Evolutionary conservation across 176 grass and related monocot genomes (phyloP).

Genomic region (Calamus simplicifolius): DNA sequence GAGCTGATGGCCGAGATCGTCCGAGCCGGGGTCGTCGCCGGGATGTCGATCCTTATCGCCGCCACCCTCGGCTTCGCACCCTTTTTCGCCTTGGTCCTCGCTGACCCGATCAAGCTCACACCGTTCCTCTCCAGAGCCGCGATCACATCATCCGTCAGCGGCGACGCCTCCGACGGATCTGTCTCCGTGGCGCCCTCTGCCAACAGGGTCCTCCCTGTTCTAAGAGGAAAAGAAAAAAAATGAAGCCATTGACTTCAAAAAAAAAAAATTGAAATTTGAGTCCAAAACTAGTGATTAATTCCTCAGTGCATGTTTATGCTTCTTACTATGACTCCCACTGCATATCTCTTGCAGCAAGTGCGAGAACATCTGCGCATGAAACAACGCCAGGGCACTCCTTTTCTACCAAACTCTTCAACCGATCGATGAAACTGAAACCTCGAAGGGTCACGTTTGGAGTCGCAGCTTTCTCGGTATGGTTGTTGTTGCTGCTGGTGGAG

Average conservation of each 20-base stretch:
- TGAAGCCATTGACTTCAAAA: background rate
- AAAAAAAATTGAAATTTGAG: too few species aligned
- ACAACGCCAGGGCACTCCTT: slow-evolving; percentile 80
- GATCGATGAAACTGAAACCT: slow-evolving; percentile 61
- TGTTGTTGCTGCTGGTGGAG: slow-evolving; percentile 31
- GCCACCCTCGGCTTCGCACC: slow-evolving; percentile 23
- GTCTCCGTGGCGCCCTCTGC: slow-evolving; percentile 31
- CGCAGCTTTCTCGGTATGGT: slow-evolving; percentile 60
- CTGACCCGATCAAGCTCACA: slow-evolving; percentile 58
- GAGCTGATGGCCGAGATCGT: slow-evolving; percentile 21
- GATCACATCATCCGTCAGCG: slow-evolving; percentile 76
- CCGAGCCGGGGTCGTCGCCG: slow-evolving; percentile 46
- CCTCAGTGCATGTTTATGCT: too few species aligned
- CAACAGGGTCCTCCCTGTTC: slow-evolving; percentile 59
- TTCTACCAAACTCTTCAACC: slow-evolving; percentile 59
- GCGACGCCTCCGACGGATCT: background rate
- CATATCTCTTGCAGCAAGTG: slow-evolving; percentile 63
- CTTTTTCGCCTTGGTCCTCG: slow-evolving; percentile 55
- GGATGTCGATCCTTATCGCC: slow-evolving; percentile 77
- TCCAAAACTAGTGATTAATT: too few species aligned
- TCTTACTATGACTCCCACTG: slow-evolving; percentile 59
- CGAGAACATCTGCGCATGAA: slow-evolving; percentile 80
- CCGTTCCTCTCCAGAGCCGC: slow-evolving; percentile 82
- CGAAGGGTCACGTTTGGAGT: slow-evolving; percentile 63
- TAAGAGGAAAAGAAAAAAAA: background rate